phyloP scores from a whole-genome alignment of 805 yeast species.

The Saturnispora galanensis region DNA sequence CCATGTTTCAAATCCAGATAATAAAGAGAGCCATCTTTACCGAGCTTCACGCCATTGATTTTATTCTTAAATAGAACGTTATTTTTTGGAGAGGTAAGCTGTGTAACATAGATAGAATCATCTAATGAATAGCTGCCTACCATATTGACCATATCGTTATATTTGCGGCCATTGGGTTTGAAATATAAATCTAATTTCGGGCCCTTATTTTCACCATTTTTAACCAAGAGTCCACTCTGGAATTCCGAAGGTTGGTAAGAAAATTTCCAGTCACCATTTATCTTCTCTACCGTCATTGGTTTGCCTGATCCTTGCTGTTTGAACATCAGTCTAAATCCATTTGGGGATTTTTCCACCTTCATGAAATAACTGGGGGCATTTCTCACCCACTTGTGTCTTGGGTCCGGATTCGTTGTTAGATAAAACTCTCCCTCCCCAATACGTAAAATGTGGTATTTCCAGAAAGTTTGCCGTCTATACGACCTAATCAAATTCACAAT shows the following conservation, averaged over 20 bases:
- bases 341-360: constrained; percentile 24
- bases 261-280: constrained; percentile 18
- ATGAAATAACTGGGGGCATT: constrained; percentile 57
- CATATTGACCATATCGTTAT: too few relatives aligned
- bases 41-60: constrained; percentile 24
- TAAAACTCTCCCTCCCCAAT: constrained; percentile 44
- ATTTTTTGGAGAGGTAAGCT: constrained; percentile 15
- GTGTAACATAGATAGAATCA: constrained; percentile 16
- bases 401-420: constrained; percentile 58
- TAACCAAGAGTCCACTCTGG: constrained; percentile 10
- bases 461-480: constrained; percentile 19
- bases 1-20: constrained; percentile 17
- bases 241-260: constrained; percentile 9
- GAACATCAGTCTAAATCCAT: constrained; percentile 25
- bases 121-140: constrained; percentile 15
- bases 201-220: neutral
- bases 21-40: constrained; percentile 23
- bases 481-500: neutral
- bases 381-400: constrained; percentile 47
- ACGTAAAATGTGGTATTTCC: constrained; percentile 56
- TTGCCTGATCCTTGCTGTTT: constrained; percentile 13
- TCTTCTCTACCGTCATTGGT: constrained; percentile 20
- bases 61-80: constrained; percentile 17
- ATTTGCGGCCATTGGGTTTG: too few relatives aligned
- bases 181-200: too few relatives aligned